phyloP scores from a whole-genome alignment of 331 rosid species.

The Pyrus hybrid region DNA sequence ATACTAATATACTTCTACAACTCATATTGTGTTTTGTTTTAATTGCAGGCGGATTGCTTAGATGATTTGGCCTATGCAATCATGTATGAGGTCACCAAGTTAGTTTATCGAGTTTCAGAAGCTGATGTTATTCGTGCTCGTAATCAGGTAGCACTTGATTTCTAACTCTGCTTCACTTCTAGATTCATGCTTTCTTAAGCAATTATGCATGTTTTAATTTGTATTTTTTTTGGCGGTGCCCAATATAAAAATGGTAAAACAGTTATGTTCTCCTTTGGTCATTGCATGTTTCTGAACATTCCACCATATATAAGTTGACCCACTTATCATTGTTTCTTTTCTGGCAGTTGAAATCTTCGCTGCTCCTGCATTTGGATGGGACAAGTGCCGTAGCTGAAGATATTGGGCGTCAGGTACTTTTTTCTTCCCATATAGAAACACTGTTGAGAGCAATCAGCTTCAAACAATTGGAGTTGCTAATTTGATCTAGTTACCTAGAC shows the following conservation, averaged over 20 bases:
- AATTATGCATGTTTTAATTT: neutral
- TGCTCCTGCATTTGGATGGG: slow-evolving; percentile 87
- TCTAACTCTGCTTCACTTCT: neutral
- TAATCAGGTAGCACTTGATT: slow-evolving; percentile 56
- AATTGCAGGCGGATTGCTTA: slow-evolving; percentile 60
- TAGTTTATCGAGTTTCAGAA: slow-evolving; percentile 76
- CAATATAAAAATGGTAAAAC: neutral
- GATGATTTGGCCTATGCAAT: slow-evolving; percentile 82
- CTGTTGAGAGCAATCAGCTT: neutral
- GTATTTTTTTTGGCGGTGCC: neutral
- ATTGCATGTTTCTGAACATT: neutral
- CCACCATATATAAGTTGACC: neutral
- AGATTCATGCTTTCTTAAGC: neutral
- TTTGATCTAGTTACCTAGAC: neutral
- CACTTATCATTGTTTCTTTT: neutral
- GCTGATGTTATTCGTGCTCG: slow-evolving; percentile 85
- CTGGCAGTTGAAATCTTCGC: slow-evolving; percentile 83
- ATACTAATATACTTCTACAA: neutral
- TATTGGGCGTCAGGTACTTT: slow-evolving; percentile 87
- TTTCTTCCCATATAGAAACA: neutral
- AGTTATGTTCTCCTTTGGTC: neutral
- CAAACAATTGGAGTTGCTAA: neutral
- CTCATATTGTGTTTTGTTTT: neutral
- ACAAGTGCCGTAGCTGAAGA: slow-evolving; percentile 90
- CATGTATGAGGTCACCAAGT: slow-evolving; percentile 84